Conservation (phyloP, 1,284 basidiomycete genomes). For the Microbotryomycetes sp. region DNA sequence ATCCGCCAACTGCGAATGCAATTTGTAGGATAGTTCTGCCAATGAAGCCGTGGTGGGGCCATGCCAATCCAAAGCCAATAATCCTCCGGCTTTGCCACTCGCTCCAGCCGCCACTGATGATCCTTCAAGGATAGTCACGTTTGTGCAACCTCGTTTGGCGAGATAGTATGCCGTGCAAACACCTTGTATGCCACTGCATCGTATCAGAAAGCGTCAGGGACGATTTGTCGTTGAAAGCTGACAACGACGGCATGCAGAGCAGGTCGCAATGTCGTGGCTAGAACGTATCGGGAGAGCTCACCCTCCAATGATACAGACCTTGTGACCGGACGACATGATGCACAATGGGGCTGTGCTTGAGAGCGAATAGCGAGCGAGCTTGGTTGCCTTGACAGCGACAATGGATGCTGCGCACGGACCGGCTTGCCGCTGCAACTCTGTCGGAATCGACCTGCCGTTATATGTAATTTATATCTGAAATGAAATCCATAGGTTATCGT, state of each 20-base stretch:
- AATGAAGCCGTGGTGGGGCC: constrained; percentile 47
- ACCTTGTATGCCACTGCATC: constrained; percentile 65
- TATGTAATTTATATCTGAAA: too few species aligned
- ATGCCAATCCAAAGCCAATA: constrained; percentile 77
- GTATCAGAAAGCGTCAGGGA: too few species aligned
- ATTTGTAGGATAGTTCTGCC: constrained; percentile 65
- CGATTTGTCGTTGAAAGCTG: constrained; percentile 24
- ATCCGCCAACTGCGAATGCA: constrained; percentile 71
- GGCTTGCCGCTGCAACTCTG: too few species aligned
- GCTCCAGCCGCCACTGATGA: constrained; percentile 58
- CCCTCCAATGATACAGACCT: neutral
- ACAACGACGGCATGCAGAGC: neutral
- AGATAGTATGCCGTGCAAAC: constrained; percentile 77
- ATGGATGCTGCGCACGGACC: too few species aligned
- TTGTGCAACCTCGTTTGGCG: constrained; percentile 23
- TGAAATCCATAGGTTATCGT: too few species aligned
- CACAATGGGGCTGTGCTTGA: neutral
- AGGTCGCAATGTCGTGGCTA: constrained; percentile 7
- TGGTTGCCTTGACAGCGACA: too few species aligned
- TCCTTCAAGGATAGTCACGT: constrained; percentile 63
- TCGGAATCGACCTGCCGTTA: neutral
- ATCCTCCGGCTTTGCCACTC: constrained; percentile 83
- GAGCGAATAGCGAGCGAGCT: neutral
- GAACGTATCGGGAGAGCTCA: too few species aligned
- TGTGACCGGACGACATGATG: too few species aligned